These are phyloP conservation scores for Metahyphopichia silvanorum DNA, from an alignment of 805 yeast genomes.

Conservation along the genomic window DNA sequence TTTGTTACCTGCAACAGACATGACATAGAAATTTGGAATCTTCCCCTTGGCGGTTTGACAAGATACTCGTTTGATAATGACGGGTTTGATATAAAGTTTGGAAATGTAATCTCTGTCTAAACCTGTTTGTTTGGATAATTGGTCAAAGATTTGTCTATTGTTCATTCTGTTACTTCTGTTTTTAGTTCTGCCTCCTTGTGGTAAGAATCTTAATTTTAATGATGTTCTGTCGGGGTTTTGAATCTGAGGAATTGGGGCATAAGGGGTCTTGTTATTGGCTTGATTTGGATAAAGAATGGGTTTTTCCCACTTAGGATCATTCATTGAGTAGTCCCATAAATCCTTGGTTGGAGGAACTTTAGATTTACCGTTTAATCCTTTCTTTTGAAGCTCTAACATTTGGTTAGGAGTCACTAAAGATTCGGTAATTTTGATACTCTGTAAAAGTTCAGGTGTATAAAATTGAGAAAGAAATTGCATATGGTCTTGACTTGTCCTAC, in stretches of 20 bases:
- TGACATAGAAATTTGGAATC: constrained; percentile 73
- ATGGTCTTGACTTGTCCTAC: constrained; percentile 38
- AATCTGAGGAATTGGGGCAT: constrained; percentile 55
- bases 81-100: constrained; percentile 59
- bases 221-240: constrained; percentile 50
- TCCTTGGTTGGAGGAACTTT: constrained; percentile 65
- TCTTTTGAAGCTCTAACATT: constrained; percentile 37
- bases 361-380: constrained; percentile 27
- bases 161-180: constrained; percentile 11
- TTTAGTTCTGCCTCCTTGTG: constrained; percentile 9
- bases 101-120: constrained; percentile 59
- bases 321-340: constrained; percentile 64
- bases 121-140: constrained; percentile 63
- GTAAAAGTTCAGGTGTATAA: constrained; percentile 78
- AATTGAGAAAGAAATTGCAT: constrained; percentile 61
- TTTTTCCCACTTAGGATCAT: constrained; percentile 77
- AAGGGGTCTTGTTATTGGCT: constrained; percentile 48
- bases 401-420: constrained; percentile 65
- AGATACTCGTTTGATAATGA: constrained; percentile 75
- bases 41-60: constrained; percentile 93
- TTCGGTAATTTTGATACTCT: constrained; percentile 81
- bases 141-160: constrained; percentile 42
- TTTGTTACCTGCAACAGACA: constrained; percentile 89
- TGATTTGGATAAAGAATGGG: constrained; percentile 50
- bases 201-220: constrained; percentile 33